These are phyloP conservation scores for Stenocarpella maydis DNA, from an alignment of 2,329 filamentous ascomycete species.

Conservation along the genomic window DNA sequence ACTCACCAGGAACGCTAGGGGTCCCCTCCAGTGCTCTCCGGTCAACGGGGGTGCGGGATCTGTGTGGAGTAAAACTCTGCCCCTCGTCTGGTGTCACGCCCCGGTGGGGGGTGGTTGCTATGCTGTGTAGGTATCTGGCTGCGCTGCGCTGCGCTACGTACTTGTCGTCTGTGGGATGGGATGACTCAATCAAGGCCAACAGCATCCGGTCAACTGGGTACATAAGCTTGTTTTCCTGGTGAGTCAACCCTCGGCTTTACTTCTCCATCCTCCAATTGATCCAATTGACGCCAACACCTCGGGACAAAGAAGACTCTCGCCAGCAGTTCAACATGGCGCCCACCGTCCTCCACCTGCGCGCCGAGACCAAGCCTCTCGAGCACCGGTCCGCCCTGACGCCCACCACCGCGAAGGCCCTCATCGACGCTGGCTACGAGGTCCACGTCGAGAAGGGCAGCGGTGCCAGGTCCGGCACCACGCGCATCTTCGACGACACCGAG, in stretches of 20 bases:
- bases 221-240: conserved; percentile 10
- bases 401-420: conserved; percentile 58
- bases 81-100: conserved; percentile 20
- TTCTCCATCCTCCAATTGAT: not conserved
- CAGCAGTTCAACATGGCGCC: conserved; percentile 42
- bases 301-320: not conserved
- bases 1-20: conserved; percentile 15
- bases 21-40: conserved; percentile 21
- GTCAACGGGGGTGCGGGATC: conserved; percentile 22
- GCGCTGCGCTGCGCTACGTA: too few relatives aligned
- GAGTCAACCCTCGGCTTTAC: not conserved
- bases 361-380: conserved; percentile 67
- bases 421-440: conserved; percentile 74
- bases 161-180: not conserved
- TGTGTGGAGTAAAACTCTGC: conserved; percentile 30
- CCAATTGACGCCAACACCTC: conserved; percentile 26
- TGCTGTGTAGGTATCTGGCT: too few relatives aligned
- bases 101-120: conserved; percentile 1
- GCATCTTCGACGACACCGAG: conserved; percentile 71
- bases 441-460: conserved; percentile 64
- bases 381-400: conserved; percentile 59
- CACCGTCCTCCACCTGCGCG: conserved; percentile 60
- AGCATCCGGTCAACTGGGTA: conserved; percentile 7
- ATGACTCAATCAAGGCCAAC: conserved; percentile 22
- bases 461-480: conserved; percentile 57